phyloP scores from a whole-genome alignment of 495 filamentous ascomycete species.

The Trichoderma erinaceum region DNA sequence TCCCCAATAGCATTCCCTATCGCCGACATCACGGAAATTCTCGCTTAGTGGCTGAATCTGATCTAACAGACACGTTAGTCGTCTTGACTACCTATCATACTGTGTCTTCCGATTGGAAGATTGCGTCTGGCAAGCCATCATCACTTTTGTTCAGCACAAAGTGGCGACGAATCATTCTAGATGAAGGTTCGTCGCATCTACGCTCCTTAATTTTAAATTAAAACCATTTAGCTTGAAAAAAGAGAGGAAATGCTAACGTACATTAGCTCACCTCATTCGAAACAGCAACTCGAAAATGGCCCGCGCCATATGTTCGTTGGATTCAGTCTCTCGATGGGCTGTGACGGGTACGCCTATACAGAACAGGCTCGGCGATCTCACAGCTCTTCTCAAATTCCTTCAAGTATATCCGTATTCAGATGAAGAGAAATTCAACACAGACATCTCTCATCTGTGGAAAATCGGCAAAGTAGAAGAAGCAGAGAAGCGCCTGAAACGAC shows the following conservation, averaged over 20 bases:
- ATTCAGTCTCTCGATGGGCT: slow-evolving; percentile 34
- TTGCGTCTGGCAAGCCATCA: slow-evolving; percentile 1
- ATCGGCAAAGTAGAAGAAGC: slow-evolving; percentile 27
- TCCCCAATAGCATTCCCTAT: slow-evolving; percentile 22
- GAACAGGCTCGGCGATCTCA: slow-evolving; percentile 35
- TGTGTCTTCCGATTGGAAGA: slow-evolving; percentile 30
- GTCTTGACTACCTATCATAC: slow-evolving; percentile 40
- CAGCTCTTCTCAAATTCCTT: slow-evolving; percentile 35
- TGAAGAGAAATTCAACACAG: slow-evolving; percentile 27
- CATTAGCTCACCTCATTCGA: slow-evolving; percentile 37
- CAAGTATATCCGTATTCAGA: slow-evolving; percentile 35
- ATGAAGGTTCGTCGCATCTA: slow-evolving; percentile 42
- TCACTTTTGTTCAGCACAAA: slow-evolving; percentile 25
- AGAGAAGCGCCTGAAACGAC: slow-evolving; percentile 31
- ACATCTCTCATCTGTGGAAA: slow-evolving; percentile 33
- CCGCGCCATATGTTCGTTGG: slow-evolving; percentile 30
- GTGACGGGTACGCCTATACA: slow-evolving; percentile 43
- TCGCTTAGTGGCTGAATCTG: slow-evolving; percentile 17
- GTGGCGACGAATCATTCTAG: slow-evolving; percentile 40
- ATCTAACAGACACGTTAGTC: slow-evolving; percentile 19
- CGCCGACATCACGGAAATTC: slow-evolving; percentile 29
- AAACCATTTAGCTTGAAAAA: slow-evolving; percentile 28
- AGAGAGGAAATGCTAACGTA: slow-evolving; percentile 29
- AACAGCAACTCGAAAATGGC: slow-evolving; percentile 31
- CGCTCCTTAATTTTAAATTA: slow-evolving; percentile 24